Conservation (phyloP, 768 basidiomycete species). For the Paxillus involutus region DNA sequence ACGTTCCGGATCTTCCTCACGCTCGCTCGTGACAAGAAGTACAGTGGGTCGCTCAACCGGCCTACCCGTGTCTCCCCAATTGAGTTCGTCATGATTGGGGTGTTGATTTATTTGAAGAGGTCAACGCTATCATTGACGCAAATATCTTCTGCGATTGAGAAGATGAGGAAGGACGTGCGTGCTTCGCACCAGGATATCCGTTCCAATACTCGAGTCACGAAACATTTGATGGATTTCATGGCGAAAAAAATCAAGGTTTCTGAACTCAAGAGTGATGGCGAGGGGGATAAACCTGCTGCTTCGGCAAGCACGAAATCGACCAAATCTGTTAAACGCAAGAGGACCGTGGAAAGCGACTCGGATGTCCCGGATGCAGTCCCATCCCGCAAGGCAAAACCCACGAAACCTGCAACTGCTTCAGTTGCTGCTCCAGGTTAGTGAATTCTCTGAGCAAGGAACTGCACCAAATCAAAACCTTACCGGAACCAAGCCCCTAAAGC, state of each 20-base stretch:
- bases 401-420: slow-evolving; percentile 1
- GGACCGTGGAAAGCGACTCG: slow-evolving; percentile 13
- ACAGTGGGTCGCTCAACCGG: slow-evolving; percentile 31
- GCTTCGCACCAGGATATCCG: slow-evolving; percentile 40
- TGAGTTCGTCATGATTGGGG: slow-evolving; percentile 45
- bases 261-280: slow-evolving; percentile 31
- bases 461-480: background rate
- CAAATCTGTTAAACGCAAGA: slow-evolving; percentile 28
- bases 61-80: slow-evolving; percentile 40
- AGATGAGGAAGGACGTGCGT: slow-evolving; percentile 40
- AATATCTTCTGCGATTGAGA: slow-evolving; percentile 41
- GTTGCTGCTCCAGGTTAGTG: slow-evolving; percentile 15
- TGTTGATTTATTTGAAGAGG: slow-evolving; percentile 40
- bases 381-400: slow-evolving; percentile 13
- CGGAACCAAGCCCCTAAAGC: slow-evolving; percentile 12
- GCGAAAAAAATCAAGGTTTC: slow-evolving; percentile 31
- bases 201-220: slow-evolving; percentile 36
- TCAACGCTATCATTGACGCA: slow-evolving; percentile 36
- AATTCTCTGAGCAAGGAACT: background rate
- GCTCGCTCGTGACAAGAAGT: slow-evolving; percentile 33
- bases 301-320: slow-evolving; percentile 4
- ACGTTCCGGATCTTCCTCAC: slow-evolving; percentile 35
- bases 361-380: slow-evolving; percentile 22
- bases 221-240: slow-evolving; percentile 33
- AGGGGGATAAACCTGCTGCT: slow-evolving; percentile 30